Conservation (phyloP, 2,329 filamentous ascomycete species). For the Aspergillus amoenus region DNA sequence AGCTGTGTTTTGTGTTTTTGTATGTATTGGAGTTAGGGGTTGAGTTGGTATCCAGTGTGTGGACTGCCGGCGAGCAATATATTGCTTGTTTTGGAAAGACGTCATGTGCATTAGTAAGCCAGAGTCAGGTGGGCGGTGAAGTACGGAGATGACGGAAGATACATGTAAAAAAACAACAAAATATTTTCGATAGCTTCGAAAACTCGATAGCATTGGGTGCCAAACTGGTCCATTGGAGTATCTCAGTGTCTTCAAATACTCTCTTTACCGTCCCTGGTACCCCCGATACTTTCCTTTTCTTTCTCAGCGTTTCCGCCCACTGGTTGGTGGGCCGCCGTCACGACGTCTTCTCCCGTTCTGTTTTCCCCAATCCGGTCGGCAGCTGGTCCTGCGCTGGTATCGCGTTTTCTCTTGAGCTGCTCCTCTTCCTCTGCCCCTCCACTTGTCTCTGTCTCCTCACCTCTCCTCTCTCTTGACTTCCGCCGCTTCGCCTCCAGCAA, state of each 20-base stretch:
- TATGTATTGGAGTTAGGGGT: neutral
- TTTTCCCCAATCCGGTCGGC: conserved; percentile 58
- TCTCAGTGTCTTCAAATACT: neutral
- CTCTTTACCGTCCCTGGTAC: neutral
- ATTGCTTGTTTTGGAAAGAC: neutral
- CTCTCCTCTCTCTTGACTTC: conserved; percentile 30
- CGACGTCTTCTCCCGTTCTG: conserved; percentile 23
- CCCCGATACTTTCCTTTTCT: neutral
- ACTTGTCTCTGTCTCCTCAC: conserved; percentile 45
- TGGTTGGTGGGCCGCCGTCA: conserved; percentile 14
- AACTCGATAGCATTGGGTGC: neutral
- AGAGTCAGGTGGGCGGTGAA: conserved; percentile 14
- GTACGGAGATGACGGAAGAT: conserved; percentile 4
- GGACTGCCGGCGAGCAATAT: neutral
- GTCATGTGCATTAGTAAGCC: neutral
- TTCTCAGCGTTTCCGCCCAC: conserved; percentile 5
- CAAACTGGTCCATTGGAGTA: conserved; percentile 3
- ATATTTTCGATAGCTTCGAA: conserved; percentile 4
- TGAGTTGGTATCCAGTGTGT: neutral
- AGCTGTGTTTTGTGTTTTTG: neutral
- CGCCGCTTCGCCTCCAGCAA: conserved; percentile 56
- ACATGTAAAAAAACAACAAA: conserved; percentile 11
- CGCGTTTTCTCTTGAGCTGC: conserved; percentile 26
- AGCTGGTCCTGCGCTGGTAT: conserved; percentile 63
- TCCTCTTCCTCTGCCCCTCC: conserved; percentile 34